Conservation (phyloP, 495 filamentous ascomycete species). For the Penicillium riverlandense region DNA sequence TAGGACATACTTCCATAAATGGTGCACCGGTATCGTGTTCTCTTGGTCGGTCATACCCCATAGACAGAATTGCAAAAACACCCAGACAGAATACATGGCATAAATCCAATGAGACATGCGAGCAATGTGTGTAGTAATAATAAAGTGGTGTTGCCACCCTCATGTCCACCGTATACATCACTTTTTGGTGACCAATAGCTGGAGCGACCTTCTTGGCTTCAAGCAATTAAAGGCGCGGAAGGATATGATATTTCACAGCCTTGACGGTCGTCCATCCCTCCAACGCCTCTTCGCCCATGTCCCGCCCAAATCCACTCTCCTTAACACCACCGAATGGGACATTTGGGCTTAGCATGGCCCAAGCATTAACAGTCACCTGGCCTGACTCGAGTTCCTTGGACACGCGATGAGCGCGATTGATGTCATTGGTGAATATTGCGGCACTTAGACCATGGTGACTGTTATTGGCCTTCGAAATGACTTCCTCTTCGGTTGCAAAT, state of each 20-base stretch:
- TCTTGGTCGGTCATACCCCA: too few relatives aligned
- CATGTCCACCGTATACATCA: too few relatives aligned
- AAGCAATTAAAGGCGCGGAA: constrained; percentile 8
- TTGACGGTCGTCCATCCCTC: constrained; percentile 21
- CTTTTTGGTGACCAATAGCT: too few relatives aligned
- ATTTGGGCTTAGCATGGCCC: constrained; percentile 15
- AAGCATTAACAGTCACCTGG: constrained; percentile 17
- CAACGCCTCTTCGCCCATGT: constrained; percentile 27
- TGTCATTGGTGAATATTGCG: constrained; percentile 74
- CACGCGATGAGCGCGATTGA: constrained; percentile 69
- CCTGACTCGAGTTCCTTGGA: constrained; percentile 75
- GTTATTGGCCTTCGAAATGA: constrained; percentile 72
- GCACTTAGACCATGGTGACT: constrained; percentile 78
- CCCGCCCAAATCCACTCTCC: constrained; percentile 47
- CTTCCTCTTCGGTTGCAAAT: constrained; percentile 81
- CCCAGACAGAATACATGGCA: not conserved
- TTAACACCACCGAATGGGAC: constrained; percentile 50
- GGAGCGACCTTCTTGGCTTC: too few relatives aligned
- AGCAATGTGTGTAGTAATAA: too few relatives aligned
- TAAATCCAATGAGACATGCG: not conserved
- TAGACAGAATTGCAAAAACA: too few relatives aligned
- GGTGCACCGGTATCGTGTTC: too few relatives aligned
- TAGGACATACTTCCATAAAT: too few relatives aligned
- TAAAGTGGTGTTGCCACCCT: too few relatives aligned
- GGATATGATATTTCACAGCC: constrained; percentile 15